A percentile compares a stretch with the other conserved stretches of the same genome.
phyloP scores from a whole-genome alignment of 495 filamentous ascomycete genomes.

The Hypoxylon fragiforme region DNA sequence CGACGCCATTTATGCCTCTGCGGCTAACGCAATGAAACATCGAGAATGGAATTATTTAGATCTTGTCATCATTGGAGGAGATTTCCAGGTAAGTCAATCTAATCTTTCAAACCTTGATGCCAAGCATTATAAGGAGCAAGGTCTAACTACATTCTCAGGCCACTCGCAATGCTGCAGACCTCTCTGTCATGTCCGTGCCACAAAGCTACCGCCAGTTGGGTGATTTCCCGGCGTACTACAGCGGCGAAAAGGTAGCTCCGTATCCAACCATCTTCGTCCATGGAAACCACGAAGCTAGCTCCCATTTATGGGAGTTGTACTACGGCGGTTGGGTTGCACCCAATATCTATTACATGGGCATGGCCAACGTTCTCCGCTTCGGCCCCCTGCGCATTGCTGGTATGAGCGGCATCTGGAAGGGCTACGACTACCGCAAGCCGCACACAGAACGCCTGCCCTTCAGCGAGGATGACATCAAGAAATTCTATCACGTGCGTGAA shows the following conservation, averaged over 20 bases:
- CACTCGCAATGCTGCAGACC: conserved; percentile 82
- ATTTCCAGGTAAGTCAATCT: conserved; percentile 71
- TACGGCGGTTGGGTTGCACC: conserved; percentile 97
- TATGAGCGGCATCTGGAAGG: conserved; percentile 92
- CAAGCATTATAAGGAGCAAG: conserved; percentile 30
- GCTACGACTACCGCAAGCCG: conserved; percentile 75
- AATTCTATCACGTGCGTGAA: conserved; percentile 85
- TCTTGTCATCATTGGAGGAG: conserved; percentile 84
- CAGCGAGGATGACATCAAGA: conserved; percentile 67
- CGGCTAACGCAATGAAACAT: conserved; percentile 61
- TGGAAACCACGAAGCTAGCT: conserved; percentile 93
- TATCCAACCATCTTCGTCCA: conserved; percentile 90
- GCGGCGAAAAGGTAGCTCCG: conserved; percentile 72
- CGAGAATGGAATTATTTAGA: conserved; percentile 79
- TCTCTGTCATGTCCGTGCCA: conserved; percentile 84
- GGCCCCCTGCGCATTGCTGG: conserved; percentile 87
- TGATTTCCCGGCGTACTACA: conserved; percentile 94
- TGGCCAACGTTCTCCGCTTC: conserved; percentile 80
- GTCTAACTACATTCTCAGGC: conserved; percentile 46
- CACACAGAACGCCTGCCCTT: conserved; percentile 91
- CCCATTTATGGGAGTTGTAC: conserved; percentile 84
- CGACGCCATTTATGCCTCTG: conserved; percentile 82
- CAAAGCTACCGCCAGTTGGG: conserved; percentile 79
- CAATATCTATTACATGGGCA: conserved; percentile 95
- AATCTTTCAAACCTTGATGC: background rate